Conservation (phyloP, 805 yeast genomes). For the Saccharomycopsis malanga region DNA sequence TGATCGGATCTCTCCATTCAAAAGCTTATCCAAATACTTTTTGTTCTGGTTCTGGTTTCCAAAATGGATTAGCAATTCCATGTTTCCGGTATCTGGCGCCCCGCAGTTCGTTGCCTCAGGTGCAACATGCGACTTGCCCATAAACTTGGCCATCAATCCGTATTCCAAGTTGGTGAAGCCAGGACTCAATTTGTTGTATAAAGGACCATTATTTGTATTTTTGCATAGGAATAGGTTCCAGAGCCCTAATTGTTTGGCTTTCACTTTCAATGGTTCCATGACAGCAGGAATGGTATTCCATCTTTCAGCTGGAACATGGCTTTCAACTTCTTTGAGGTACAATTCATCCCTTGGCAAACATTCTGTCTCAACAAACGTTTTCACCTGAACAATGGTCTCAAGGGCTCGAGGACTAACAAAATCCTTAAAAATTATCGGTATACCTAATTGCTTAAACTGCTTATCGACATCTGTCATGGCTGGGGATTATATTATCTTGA, state of each 20-base stretch:
- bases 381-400: constrained; percentile 31
- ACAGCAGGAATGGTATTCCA: constrained; percentile 44
- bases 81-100: constrained; percentile 65
- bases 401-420: constrained; percentile 31
- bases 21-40: constrained; percentile 44
- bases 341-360: constrained; percentile 50
- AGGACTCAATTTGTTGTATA: constrained; percentile 37
- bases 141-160: constrained; percentile 56
- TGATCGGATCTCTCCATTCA: constrained; percentile 48
- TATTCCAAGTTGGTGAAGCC: constrained; percentile 57
- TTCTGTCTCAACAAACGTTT: constrained; percentile 48
- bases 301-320: constrained; percentile 34
- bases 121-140: constrained; percentile 48
- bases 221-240: constrained; percentile 56
- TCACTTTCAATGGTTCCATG: constrained; percentile 43
- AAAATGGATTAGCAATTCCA: constrained; percentile 34
- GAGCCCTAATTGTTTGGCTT: constrained; percentile 46
- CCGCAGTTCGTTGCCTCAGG: constrained; percentile 53
- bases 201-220: constrained; percentile 30
- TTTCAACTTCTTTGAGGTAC: constrained; percentile 34
- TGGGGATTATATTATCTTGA: too few species aligned
- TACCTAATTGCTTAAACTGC: constrained; percentile 15
- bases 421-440: constrained; percentile 32
- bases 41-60: constrained; percentile 35
- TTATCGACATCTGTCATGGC: too few species aligned